Conservation (phyloP, 805 yeast species). For the Pichia rugopelliculosa region DNA sequence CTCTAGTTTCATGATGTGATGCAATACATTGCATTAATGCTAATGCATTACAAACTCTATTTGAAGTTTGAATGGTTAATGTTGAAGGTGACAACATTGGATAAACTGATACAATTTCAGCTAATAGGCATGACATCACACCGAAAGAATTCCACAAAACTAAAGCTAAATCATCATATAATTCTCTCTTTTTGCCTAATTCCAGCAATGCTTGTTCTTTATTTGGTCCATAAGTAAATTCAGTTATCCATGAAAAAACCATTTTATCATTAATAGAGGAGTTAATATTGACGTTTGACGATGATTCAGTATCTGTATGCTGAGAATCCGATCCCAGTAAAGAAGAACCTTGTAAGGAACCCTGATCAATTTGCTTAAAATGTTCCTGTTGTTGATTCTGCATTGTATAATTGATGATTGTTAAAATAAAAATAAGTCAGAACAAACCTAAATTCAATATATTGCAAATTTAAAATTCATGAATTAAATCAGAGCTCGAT, state of each 20-base stretch:
- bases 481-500: too few relatives aligned
- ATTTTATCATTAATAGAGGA: constrained; percentile 63
- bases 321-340: not conserved
- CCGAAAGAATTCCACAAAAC: constrained; percentile 96
- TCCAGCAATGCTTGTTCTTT: constrained; percentile 90
- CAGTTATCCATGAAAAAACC: constrained; percentile 84
- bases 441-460: too few relatives aligned
- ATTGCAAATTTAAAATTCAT: too few relatives aligned
- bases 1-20: constrained; percentile 85
- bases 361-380: not conserved
- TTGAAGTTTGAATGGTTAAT: constrained; percentile 77
- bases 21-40: constrained; percentile 96
- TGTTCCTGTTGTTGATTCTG: not conserved
- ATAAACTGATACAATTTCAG: constrained; percentile 85
- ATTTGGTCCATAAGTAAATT: constrained; percentile 81
- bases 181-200: constrained; percentile 89
- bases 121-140: constrained; percentile 84
- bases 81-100: constrained; percentile 85
- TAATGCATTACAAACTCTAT: constrained; percentile 91
- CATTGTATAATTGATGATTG: not conserved
- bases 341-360: not conserved
- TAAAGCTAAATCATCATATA: constrained; percentile 86
- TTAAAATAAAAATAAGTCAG: not conserved
- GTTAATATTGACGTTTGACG: not conserved
- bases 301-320: not conserved